phyloP scores from a whole-genome alignment of 2,329 filamentous ascomycete genomes.

The Neonectria faginata region DNA sequence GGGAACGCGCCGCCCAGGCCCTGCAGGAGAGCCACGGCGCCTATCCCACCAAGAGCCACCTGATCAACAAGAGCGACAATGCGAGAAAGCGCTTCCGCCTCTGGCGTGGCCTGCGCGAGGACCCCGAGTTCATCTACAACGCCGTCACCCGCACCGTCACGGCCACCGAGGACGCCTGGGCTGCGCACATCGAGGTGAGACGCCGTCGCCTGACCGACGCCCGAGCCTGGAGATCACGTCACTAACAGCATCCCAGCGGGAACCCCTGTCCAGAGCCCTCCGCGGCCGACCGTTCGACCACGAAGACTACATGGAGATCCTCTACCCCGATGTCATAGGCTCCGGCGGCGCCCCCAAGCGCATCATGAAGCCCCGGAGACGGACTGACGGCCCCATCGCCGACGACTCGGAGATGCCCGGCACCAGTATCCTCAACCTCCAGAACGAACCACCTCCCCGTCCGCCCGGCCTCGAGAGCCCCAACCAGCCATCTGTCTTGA shows the following conservation, averaged over 20 bases:
- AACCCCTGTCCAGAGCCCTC: conserved; percentile 68
- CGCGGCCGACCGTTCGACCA: conserved; percentile 70
- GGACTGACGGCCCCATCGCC: conserved; percentile 58
- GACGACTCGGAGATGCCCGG: conserved; percentile 63
- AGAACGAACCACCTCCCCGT: conserved; percentile 49
- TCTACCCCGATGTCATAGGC: conserved; percentile 70
- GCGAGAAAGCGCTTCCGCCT: conserved; percentile 72
- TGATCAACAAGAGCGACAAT: conserved; percentile 74
- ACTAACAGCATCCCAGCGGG: conserved; percentile 57
- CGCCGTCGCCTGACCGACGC: not conserved
- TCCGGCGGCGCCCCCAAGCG: conserved; percentile 70
- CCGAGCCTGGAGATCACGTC: conserved; percentile 7
- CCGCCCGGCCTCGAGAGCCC: conserved; percentile 43
- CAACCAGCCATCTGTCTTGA: conserved; percentile 44
- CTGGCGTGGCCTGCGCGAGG: conserved; percentile 69
- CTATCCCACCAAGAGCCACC: conserved; percentile 69
- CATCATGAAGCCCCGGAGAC: conserved; percentile 66
- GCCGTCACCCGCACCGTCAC: conserved; percentile 62
- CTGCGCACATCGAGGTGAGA: conserved; percentile 67
- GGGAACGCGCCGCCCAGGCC: conserved; percentile 67
- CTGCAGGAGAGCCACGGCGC: conserved; percentile 67
- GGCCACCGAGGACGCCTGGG: conserved; percentile 68
- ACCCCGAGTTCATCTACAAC: conserved; percentile 68
- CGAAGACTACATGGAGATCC: conserved; percentile 70
- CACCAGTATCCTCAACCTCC: conserved; percentile 59